Base-by-base conservation (phyloP, 2,329 filamentous ascomycete genomes). In the Clarireedia hainanense region DNA sequence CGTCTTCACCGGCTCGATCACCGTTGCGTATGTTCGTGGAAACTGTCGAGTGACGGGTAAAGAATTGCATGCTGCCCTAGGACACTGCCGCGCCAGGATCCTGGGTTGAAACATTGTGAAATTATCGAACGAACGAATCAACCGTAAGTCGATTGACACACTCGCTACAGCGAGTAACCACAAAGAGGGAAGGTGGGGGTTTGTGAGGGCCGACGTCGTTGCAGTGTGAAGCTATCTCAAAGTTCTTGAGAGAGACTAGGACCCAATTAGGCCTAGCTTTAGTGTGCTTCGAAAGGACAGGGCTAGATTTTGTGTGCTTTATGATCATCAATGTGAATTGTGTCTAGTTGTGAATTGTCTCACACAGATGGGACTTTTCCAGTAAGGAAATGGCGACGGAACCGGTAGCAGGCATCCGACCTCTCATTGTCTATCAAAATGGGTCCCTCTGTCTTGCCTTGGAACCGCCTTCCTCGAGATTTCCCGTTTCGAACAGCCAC, bases 71-170 rank as follows among this genome's bases (percentile, higher is more conserved):
- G 68, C 72, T 72, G 70, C 75, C 72, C 69, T 73, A 55, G 61
- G 62, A 50, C 65, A 67, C 60, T 63, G 64, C 62, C 66, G 73
- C 65, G 79, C 75, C 67, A 80, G 78, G 73, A 86, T 72, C 71
- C 84, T 80, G 62, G 83, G 79, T 71, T 86, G 84, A 60, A 89
- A 73, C 84, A 89, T 89, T 42, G 27, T 56, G 37, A 30, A 43
- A 14, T 24, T 52, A 1, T 55, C 42, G 27, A 51, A 52, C 48
- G 40, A 45, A 51, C 39, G 37, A n/a, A 47, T 52, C 30, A 34
- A 36, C 9, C 46, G 15, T 46, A 55, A 50, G 20, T 50, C 37
- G 46, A 55, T 55, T 58, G 57, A 58, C 50, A 26, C 49, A 47
- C 56, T 54, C 57, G 46, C 54, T 42, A 53, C 23, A 48, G 49